Base-by-base conservation (phyloP, 306 rosid species). In the Begonia masoniana region DNA sequence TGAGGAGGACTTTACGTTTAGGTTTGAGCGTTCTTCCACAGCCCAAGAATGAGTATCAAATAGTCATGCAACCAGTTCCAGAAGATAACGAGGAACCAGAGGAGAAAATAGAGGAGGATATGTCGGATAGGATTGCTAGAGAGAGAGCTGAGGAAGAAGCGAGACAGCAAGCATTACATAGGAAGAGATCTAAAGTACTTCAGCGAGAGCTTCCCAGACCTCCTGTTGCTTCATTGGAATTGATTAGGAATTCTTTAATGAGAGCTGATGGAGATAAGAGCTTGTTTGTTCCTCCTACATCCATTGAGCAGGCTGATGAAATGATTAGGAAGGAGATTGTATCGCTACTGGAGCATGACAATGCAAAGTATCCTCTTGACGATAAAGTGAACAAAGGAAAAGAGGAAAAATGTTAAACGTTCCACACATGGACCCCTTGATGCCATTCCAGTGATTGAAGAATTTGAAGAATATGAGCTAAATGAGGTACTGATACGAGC, bases 201-300 rank as follows among this genome's bases (percentile, higher is more conserved):
- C 93, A 84, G 57, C 84, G 97, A 73, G 97, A 69, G 73, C 93
- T 88, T 62, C 97, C 97, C 43, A 80, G 97, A 73, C 97, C 97
- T 57, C 97, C 97, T 64, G 57, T 62, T 56, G 88, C 82, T 19
- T 88, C 97, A 13, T 64, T 88, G 67, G 97, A 82, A 41, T 72
- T 74, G 16, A 82, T 88, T 62, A 79, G 72, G 62, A 82, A 79
- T 72, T 84, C 97, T 47, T 77, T 88, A 77, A 61, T 79, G 67
- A 79, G 72, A 71, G 81, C 88, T 61, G 95, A 79, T 74, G 97
- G 79, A 59, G 97, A 88, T 68, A 88, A 82, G 79, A 88, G 97
- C 74, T 84, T 92, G 54, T 82, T 88, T 69, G 95, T 88, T 61
- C 97, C 95, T 51, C 97, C 93, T 60, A 88, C 95, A 15, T 62